These are phyloP conservation scores for Euphorbia pulcherrima DNA, from an alignment of 345 rosid species.

Conservation along the genomic window DNA sequence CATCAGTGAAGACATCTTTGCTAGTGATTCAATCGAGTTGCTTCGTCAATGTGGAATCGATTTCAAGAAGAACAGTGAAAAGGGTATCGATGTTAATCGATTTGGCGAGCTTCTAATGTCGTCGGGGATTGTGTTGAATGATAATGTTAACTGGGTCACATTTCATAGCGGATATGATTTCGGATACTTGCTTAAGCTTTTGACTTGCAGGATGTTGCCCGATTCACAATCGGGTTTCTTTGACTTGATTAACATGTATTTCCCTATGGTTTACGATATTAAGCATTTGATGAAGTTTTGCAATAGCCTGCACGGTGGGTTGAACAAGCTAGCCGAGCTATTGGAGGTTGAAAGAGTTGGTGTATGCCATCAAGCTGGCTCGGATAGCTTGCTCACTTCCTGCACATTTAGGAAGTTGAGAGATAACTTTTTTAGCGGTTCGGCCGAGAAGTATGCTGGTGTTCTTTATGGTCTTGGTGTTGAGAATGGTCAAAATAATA, in stretches of 20 bases:
- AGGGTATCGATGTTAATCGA: slow-evolving; percentile 67
- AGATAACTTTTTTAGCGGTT: slow-evolving; percentile 67
- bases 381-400: slow-evolving; percentile 86
- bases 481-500: slow-evolving; percentile 58
- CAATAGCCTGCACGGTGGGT: slow-evolving; percentile 76
- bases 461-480: slow-evolving; percentile 87
- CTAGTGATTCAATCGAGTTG: slow-evolving; percentile 76
- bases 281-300: slow-evolving; percentile 91
- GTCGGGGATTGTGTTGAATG: slow-evolving; percentile 75
- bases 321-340: slow-evolving; percentile 83
- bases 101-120: slow-evolving; percentile 92
- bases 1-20: slow-evolving; percentile 61
- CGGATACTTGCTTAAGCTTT: slow-evolving; percentile 72
- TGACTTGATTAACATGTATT: slow-evolving; percentile 51
- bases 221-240: slow-evolving; percentile 61
- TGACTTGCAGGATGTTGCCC: slow-evolving; percentile 65
- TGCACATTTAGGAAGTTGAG: slow-evolving; percentile 83
- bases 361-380: slow-evolving; percentile 80
- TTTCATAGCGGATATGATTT: slow-evolving; percentile 88
- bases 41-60: slow-evolving; percentile 76
- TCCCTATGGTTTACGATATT: slow-evolving; percentile 74
- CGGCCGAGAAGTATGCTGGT: slow-evolving; percentile 67
- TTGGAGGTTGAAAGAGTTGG: slow-evolving; percentile 89
- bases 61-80: slow-evolving; percentile 67
- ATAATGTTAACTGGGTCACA: slow-evolving; percentile 64